Evolutionary conservation across 179 eudicot species (phyloP).

Genomic region (Beta lomatogona): DNA sequence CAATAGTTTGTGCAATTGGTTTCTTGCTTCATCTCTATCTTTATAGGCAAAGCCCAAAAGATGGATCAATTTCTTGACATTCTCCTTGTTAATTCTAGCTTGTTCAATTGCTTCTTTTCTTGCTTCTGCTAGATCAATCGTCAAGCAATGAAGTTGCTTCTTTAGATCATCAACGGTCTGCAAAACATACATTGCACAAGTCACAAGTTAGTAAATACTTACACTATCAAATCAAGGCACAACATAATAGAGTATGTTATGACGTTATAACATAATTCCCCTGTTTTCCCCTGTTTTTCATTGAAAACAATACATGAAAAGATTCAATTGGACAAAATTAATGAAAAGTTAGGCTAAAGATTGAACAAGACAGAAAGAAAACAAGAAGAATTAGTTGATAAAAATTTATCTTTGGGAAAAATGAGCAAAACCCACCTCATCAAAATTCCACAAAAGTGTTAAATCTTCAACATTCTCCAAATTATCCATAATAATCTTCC

Average conservation of each 20-base stretch:
- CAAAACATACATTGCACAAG: background rate
- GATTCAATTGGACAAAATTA: too few relatives aligned
- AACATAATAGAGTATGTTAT: too few relatives aligned
- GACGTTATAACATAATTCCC: background rate
- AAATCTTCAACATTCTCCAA: constrained; percentile 20
- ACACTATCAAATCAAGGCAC: too few relatives aligned
- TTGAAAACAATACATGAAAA: background rate
- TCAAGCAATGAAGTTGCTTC: background rate
- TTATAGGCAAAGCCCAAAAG: constrained; percentile 1
- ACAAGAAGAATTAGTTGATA: background rate
- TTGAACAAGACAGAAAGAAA: too few relatives aligned
- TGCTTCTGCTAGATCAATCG: background rate
- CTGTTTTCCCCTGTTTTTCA: constrained; percentile 3
- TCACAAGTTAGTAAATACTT: too few relatives aligned
- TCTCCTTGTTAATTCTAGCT: constrained; percentile 11
- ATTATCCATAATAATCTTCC: constrained; percentile 15
- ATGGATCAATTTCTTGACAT: constrained; percentile 12
- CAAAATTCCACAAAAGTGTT: constrained; percentile 14
- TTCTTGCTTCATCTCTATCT: constrained; percentile 23
- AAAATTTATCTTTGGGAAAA: too few relatives aligned
- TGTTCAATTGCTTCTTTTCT: constrained; percentile 6
- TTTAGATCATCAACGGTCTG: constrained; percentile 5
- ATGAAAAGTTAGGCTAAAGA: too few relatives aligned
- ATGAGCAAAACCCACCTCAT: background rate
- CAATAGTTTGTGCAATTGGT: constrained; percentile 5